Evolutionary conservation across 495 filamentous ascomycete genomes (phyloP).

Genomic region (Podospora australis): DNA sequence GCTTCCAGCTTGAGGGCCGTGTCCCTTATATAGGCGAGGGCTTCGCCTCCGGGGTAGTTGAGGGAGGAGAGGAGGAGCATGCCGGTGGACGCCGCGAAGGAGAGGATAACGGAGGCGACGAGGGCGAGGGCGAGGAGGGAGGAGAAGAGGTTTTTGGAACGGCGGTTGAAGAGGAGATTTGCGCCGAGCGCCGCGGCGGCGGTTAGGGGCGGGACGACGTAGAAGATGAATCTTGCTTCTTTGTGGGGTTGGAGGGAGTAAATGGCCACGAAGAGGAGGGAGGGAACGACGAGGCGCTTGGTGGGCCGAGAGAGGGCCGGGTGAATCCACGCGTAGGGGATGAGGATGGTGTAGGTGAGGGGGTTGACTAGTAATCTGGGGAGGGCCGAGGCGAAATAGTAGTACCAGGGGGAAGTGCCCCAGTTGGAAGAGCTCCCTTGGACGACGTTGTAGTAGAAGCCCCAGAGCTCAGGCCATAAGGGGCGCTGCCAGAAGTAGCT

Average conservation of each 20-base stretch:
- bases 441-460: slow-evolving; percentile 88
- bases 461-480: slow-evolving; percentile 85
- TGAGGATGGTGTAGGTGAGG: slow-evolving; percentile 49
- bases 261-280: slow-evolving; percentile 62
- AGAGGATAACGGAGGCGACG: slow-evolving; percentile 49
- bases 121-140: slow-evolving; percentile 50
- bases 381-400: slow-evolving; percentile 75
- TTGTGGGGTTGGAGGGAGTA: slow-evolving; percentile 91
- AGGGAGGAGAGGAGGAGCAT: slow-evolving; percentile 68
- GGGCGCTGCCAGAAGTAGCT: slow-evolving; percentile 87
- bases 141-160: slow-evolving; percentile 51
- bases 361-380: slow-evolving; percentile 84
- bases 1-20: slow-evolving; percentile 33
- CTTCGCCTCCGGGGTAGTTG: slow-evolving; percentile 85
- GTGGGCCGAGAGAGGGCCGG: slow-evolving; percentile 37
- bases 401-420: slow-evolving; percentile 79
- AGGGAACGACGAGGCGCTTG: slow-evolving; percentile 55
- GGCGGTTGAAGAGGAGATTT: slow-evolving; percentile 63
- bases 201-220: slow-evolving; percentile 74
- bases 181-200: slow-evolving; percentile 69
- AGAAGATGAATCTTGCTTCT: slow-evolving; percentile 93
- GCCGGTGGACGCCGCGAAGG: slow-evolving; percentile 52
- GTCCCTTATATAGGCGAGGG: slow-evolving; percentile 49
- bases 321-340: slow-evolving; percentile 57
- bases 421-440: slow-evolving; percentile 70